Conservation (phyloP, 805 yeast species). For the Torulaspora microellipsoides region DNA sequence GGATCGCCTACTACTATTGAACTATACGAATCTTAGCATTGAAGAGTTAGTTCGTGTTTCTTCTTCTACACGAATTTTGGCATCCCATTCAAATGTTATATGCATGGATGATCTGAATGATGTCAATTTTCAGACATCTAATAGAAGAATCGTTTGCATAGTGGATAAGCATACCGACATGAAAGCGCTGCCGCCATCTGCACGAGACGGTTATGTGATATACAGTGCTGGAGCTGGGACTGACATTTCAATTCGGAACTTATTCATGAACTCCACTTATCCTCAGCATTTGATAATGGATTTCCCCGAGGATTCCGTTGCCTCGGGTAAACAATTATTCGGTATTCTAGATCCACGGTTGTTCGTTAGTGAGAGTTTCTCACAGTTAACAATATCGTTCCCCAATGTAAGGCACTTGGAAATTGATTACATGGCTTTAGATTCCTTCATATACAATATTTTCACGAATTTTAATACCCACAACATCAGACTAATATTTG, state of each 20-base stretch:
- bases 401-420: constrained; percentile 12
- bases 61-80: not conserved
- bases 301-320: not conserved
- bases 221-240: too few species aligned
- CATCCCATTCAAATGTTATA: constrained; percentile 1
- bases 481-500: constrained; percentile 10
- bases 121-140: not conserved
- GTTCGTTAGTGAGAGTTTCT: not conserved
- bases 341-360: constrained; percentile 15
- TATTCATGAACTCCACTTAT: too few species aligned
- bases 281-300: constrained; percentile 6
- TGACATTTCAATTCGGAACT: too few species aligned
- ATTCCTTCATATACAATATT: constrained; percentile 18
- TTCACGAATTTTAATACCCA: not conserved
- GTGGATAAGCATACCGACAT: constrained; percentile 5
- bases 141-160: not conserved
- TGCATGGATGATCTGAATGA: not conserved
- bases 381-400: constrained; percentile 5
- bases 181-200: not conserved
- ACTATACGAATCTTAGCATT: not conserved
- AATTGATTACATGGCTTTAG: constrained; percentile 22
- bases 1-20: constrained; percentile 2
- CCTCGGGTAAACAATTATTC: constrained; percentile 10
- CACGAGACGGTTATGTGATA: not conserved
- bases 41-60: not conserved